A percentile compares a stretch with the other conserved stretches of the same genome.
phyloP scores from a whole-genome alignment of 2,329 filamentous ascomycete genomes.

The Xylaria sp. region DNA sequence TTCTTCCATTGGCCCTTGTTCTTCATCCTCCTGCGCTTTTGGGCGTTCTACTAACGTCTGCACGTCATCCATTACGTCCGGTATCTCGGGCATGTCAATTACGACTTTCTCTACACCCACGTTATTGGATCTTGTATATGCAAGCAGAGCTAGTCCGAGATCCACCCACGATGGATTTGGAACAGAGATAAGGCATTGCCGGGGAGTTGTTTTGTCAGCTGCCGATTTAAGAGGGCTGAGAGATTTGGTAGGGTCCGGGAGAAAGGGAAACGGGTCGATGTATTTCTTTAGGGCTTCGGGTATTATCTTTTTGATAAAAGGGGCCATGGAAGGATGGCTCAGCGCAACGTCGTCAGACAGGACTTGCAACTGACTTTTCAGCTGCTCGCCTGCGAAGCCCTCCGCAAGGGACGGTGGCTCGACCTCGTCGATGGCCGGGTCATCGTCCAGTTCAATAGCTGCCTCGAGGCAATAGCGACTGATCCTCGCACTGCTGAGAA shows the following conservation, averaged over 20 bases:
- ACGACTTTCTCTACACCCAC: constrained; percentile 51
- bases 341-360: constrained; percentile 67
- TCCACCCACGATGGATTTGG: constrained; percentile 56
- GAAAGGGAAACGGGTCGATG: constrained; percentile 71
- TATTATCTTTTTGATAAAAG: constrained; percentile 65
- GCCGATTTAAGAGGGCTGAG: constrained; percentile 41
- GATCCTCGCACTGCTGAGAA: constrained; percentile 67
- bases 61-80: constrained; percentile 48
- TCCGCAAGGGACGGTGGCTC: constrained; percentile 72
- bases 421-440: constrained; percentile 70
- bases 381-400: constrained; percentile 70
- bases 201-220: constrained; percentile 8
- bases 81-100: constrained; percentile 53
- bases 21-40: constrained; percentile 36
- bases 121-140: constrained; percentile 51
- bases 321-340: constrained; percentile 69
- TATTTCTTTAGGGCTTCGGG: constrained; percentile 63
- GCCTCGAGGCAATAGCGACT: constrained; percentile 73
- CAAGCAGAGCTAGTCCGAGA: constrained; percentile 56
- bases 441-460: constrained; percentile 74
- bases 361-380: constrained; percentile 65
- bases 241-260: constrained; percentile 62
- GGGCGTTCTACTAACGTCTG: constrained; percentile 43
- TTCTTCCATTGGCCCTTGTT: constrained; percentile 23
- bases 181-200: constrained; percentile 48